Evolutionary conservation across 371 early-diverging fungal genomes (phyloP).

Genomic region (Rhizopus delemar): DNA sequence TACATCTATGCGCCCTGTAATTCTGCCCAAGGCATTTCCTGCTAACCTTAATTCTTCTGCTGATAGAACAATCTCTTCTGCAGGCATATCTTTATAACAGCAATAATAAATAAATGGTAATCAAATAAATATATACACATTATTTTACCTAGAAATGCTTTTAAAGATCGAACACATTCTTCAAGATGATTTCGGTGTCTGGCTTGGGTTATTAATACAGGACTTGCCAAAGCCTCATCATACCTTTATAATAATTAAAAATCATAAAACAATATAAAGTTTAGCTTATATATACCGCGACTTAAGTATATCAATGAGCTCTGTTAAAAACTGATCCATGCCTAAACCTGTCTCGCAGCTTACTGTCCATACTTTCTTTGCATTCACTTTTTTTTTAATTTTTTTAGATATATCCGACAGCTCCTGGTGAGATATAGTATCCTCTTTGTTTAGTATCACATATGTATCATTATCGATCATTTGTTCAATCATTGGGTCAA

Average conservation of each 20-base stretch:
- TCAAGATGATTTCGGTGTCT: conserved; percentile 73
- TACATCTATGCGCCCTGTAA: conserved; percentile 75
- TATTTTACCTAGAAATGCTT: conserved; percentile 53
- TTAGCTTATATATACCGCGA: conserved; percentile 29
- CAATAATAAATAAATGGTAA: neutral
- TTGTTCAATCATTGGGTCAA: conserved; percentile 50
- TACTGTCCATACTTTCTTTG: conserved; percentile 48
- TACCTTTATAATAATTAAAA: conserved; percentile 37
- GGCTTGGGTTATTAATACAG: conserved; percentile 66
- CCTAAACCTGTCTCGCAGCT: conserved; percentile 70
- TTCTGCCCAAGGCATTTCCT: conserved; percentile 68
- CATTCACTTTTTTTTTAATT: conserved; percentile 14
- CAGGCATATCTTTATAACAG: conserved; percentile 31
- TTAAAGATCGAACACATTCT: conserved; percentile 57
- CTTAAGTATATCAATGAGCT: conserved; percentile 58
- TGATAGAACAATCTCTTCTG: conserved; percentile 63
- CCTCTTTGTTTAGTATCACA: conserved; percentile 71
- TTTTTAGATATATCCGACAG: neutral
- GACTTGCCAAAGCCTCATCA: conserved; percentile 47
- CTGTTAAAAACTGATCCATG: conserved; percentile 53
- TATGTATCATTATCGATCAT: conserved; percentile 60
- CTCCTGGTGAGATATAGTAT: conserved; percentile 30
- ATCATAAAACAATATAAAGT: neutral
- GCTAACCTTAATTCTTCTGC: conserved; percentile 82
- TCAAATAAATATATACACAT: neutral